Evolutionary conservation across 768 basidiomycete genomes (phyloP).

Genomic region (Tubosaeta sp.): DNA sequence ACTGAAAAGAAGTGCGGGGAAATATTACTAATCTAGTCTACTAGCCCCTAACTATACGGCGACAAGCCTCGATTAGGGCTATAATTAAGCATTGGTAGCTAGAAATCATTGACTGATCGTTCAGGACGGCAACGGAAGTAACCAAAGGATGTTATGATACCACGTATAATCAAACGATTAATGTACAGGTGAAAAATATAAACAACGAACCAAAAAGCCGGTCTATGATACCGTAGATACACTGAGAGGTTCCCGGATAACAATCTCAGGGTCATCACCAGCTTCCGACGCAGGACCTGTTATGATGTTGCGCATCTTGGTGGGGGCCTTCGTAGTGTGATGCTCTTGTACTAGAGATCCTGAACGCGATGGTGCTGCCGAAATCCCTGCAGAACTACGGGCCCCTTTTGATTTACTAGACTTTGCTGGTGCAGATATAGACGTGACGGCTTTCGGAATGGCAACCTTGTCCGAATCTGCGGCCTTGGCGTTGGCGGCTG

Average conservation of each 20-base stretch:
- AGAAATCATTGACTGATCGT: too few relatives aligned
- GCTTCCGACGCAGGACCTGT: slow-evolving; percentile 48
- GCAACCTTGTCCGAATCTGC: slow-evolving; percentile 27
- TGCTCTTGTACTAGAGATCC: slow-evolving; percentile 49
- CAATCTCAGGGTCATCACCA: slow-evolving; percentile 44
- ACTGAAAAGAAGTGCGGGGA: too few relatives aligned
- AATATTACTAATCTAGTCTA: too few relatives aligned
- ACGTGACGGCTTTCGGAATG: slow-evolving; percentile 37
- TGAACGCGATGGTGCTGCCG: slow-evolving; percentile 55
- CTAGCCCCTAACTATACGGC: too few relatives aligned
- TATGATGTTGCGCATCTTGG: slow-evolving; percentile 66
- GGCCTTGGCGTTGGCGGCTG: slow-evolving; percentile 25
- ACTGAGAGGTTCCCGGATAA: slow-evolving; percentile 14
- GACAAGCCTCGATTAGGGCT: too few relatives aligned
- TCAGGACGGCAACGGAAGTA: neutral
- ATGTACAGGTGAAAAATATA: slow-evolving; percentile 7
- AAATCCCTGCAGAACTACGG: slow-evolving; percentile 37
- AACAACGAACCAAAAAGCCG: slow-evolving; percentile 5
- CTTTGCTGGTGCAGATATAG: slow-evolving; percentile 47
- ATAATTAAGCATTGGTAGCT: too few relatives aligned
- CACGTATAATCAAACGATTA: slow-evolving; percentile 7
- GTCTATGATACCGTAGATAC: slow-evolving; percentile 19
- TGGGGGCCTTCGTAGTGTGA: slow-evolving; percentile 46
- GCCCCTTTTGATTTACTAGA: slow-evolving; percentile 38
- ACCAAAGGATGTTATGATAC: slow-evolving; percentile 9